Evolutionary conservation across 2,329 filamentous ascomycete species (phyloP).

Genomic region (Penicillium sp.): DNA sequence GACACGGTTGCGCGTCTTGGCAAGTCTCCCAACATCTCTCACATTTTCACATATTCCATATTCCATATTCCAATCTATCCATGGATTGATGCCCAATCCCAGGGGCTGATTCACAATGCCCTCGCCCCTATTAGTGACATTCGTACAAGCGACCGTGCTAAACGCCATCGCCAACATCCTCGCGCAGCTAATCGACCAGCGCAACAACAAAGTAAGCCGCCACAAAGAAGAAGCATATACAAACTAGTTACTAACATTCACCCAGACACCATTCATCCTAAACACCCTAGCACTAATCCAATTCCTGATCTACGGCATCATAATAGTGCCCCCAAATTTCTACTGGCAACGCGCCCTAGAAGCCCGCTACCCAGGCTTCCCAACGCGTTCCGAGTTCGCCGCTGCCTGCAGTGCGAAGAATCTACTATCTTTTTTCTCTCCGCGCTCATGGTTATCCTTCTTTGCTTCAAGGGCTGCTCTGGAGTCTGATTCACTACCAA

Average conservation of each 20-base stretch:
- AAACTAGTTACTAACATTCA: too few relatives aligned
- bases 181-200: constrained; percentile 39
- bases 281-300: constrained; percentile 67
- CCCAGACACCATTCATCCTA: constrained; percentile 57
- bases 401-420: constrained; percentile 13
- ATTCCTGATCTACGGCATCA: constrained; percentile 68
- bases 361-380: constrained; percentile 65
- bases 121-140: constrained; percentile 34
- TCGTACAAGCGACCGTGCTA: constrained; percentile 38
- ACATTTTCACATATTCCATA: neutral
- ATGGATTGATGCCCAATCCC: constrained; percentile 1
- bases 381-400: constrained; percentile 28
- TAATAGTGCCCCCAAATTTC: constrained; percentile 79
- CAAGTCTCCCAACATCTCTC: constrained; percentile 1
- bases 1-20: constrained; percentile 26
- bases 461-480: neutral
- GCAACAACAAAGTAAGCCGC: constrained; percentile 34
- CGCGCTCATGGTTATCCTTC: constrained; percentile 13
- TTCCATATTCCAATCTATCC: too few relatives aligned
- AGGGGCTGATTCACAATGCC: constrained; percentile 15
- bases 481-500: constrained; percentile 16
- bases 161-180: constrained; percentile 40
- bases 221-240: too few relatives aligned
- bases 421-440: constrained; percentile 8
- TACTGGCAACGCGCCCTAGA: constrained; percentile 82